phyloP scores from a whole-genome alignment of 176 grass and related monocot genomes.

The Puya raimondii region DNA sequence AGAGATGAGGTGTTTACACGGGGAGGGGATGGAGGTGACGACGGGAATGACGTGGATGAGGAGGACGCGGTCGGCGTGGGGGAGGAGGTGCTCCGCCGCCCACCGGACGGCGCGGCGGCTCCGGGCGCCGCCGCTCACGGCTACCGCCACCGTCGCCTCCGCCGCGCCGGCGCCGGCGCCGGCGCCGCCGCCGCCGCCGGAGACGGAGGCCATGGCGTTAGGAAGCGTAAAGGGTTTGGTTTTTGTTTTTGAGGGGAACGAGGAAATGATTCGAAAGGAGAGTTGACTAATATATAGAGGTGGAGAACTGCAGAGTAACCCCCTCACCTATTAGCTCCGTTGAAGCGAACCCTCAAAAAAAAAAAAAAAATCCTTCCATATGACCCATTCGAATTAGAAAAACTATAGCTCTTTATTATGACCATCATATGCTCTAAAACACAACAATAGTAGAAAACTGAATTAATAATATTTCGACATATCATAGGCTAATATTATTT shows the following conservation, averaged over 20 bases:
- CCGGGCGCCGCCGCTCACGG: slow-evolving; percentile 37
- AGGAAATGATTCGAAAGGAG: not conserved
- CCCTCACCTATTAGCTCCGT: no score
- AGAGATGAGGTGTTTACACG: slow-evolving; percentile 20
- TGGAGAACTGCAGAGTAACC: not conserved
- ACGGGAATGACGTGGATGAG: slow-evolving; percentile 73
- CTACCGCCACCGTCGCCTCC: slow-evolving; percentile 12
- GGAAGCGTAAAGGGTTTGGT: not conserved
- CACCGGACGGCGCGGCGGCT: slow-evolving; percentile 66
- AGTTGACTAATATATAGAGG: not conserved
- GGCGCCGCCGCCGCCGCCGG: not conserved
- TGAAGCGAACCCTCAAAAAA: no score
- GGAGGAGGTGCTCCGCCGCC: slow-evolving; percentile 43
- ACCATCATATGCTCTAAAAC: no score
- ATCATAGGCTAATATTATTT: no score
- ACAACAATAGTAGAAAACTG: no score
- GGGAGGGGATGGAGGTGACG: slow-evolving; percentile 64
- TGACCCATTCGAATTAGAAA: no score
- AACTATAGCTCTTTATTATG: no score
- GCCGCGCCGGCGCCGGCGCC: not conserved
- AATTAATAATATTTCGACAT: no score
- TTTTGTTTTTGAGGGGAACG: not conserved
- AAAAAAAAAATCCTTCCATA: no score
- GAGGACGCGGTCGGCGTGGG: slow-evolving; percentile 25
- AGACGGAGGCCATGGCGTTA: not conserved